Conservation (phyloP, 352 stramenopile genomes). For the Globisporangium alternatum region DNA sequence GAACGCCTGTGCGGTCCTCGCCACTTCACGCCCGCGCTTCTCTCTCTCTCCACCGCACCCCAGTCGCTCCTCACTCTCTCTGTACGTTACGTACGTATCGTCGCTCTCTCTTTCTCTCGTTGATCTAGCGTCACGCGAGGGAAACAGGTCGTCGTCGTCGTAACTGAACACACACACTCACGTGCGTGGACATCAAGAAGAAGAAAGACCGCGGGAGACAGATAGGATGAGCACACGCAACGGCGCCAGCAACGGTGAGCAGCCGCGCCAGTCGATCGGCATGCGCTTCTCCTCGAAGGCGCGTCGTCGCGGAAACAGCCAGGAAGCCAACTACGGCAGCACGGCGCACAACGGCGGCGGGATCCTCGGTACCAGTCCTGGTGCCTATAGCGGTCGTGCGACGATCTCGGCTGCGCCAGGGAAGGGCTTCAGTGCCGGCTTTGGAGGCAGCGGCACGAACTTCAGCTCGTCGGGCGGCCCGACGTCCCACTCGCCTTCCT, state of each 20-base stretch:
- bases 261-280: conserved; percentile 36
- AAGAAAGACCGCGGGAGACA: not conserved
- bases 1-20: not conserved
- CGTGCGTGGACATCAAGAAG: not conserved
- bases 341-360: conserved; percentile 23
- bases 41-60: not conserved
- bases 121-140: not conserved
- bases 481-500: conserved; percentile 16
- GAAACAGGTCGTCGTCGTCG: not conserved
- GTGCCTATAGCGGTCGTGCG: conserved; percentile 38
- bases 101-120: not conserved
- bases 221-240: conserved; percentile 13
- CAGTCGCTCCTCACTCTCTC: not conserved
- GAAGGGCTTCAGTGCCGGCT: conserved; percentile 23
- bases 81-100: not conserved
- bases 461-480: conserved; percentile 17
- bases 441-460: conserved; percentile 20
- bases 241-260: conserved; percentile 24
- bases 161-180: not conserved
- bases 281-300: conserved; percentile 69
- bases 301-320: conserved; percentile 63
- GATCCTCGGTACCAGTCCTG: conserved; percentile 39
- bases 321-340: conserved; percentile 41
- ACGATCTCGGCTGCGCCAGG: conserved; percentile 55
- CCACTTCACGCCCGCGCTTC: not conserved